Evolutionary conservation across 257 asterid species (phyloP).

Genomic region (Salvia rosmarinus): DNA sequence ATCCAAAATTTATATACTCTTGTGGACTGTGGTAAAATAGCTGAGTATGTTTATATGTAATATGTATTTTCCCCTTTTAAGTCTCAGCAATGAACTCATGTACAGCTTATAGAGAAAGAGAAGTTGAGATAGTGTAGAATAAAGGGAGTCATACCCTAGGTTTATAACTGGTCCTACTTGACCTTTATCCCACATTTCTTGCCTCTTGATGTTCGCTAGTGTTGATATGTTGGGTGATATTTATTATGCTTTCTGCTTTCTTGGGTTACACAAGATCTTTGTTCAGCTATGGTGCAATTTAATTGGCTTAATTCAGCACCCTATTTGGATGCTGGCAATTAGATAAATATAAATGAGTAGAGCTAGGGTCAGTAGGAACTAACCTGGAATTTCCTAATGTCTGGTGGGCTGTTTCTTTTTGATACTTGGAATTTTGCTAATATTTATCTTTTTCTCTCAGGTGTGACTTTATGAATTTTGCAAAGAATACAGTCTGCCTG

Average conservation of each 20-base stretch:
- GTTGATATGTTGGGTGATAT: too few species aligned
- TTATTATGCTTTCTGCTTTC: background rate
- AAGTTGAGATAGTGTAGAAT: background rate
- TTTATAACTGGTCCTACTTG: background rate
- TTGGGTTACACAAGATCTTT: slow-evolving; percentile 22
- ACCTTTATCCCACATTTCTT: too few species aligned
- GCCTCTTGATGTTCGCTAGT: too few species aligned
- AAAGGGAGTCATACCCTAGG: background rate
- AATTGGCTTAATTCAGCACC: background rate
- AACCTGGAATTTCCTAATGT: background rate
- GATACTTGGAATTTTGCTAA: slow-evolving; percentile 19
- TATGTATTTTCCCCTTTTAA: background rate
- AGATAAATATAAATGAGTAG: background rate
- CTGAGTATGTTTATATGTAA: background rate
- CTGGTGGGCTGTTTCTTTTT: slow-evolving; percentile 4
- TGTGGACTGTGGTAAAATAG: slow-evolving; percentile 16
- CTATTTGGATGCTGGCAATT: slow-evolving; percentile 9
- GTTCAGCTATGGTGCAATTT: background rate
- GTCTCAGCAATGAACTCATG: slow-evolving; percentile 17
- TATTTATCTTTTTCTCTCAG: slow-evolving; percentile 46
- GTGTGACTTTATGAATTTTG: slow-evolving; percentile 96
- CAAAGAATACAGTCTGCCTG: slow-evolving; percentile 86
- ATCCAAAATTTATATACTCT: slow-evolving; percentile 5
- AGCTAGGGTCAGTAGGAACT: background rate
- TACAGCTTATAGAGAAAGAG: background rate